Conservation (phyloP, 371 early-diverging fungal species). For the Caulochytrium protostelioides region DNA sequence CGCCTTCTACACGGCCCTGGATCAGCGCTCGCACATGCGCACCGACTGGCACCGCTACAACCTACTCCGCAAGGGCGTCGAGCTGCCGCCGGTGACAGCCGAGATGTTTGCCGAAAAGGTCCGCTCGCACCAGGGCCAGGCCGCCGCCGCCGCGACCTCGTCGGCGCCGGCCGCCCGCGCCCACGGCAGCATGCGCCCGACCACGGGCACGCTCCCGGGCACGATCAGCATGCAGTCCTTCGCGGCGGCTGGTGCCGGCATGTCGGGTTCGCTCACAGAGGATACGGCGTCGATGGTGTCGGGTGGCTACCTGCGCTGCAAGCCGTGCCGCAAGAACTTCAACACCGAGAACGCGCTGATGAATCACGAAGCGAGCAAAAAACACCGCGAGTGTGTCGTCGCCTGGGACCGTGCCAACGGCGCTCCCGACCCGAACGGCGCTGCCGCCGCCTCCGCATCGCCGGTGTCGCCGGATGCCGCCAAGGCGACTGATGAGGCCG, state of each 20-base stretch:
- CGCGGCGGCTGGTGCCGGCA: too few species aligned
- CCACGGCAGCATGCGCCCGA: too few species aligned
- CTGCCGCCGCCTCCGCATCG: conserved; percentile 2
- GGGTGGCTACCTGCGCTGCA: background rate
- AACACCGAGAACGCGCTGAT: conserved; percentile 55
- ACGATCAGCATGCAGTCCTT: too few species aligned
- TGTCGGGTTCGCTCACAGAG: too few species aligned
- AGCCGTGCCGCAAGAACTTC: conserved; percentile 35
- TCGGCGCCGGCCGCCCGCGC: too few species aligned
- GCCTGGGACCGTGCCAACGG: too few species aligned
- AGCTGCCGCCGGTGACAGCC: conserved; percentile 55
- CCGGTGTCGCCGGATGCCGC: background rate
- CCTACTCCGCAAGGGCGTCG: conserved; percentile 75
- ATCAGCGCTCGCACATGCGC: conserved; percentile 71
- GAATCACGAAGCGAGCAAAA: conserved; percentile 71
- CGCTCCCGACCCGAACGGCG: background rate
- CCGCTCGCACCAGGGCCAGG: conserved; percentile 27
- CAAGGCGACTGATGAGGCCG: too few species aligned
- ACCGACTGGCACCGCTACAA: conserved; percentile 97
- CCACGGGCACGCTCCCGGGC: too few species aligned
- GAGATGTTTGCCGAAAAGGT: conserved; percentile 57
- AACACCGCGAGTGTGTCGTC: conserved; percentile 88
- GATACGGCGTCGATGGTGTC: too few species aligned
- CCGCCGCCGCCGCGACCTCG: too few species aligned
- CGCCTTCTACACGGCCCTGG: conserved; percentile 53